Percentiles rank a stretch among this genome's conserved stretches.
phyloP scores from a whole-genome alignment of 2,329 filamentous ascomycete species.

The Macrophomina phaseolina region DNA sequence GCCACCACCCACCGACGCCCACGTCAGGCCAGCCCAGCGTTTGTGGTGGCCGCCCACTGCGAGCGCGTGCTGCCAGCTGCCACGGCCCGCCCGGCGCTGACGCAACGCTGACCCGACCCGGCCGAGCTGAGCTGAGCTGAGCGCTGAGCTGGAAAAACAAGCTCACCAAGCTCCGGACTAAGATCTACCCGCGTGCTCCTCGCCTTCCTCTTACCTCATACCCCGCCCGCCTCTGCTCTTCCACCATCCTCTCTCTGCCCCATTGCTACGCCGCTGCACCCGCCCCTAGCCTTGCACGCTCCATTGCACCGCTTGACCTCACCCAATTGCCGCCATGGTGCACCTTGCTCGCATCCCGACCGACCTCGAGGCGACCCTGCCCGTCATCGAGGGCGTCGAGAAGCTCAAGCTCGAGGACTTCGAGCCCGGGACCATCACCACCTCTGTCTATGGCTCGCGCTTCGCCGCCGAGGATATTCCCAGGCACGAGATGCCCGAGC shows the following conservation, averaged over 20 bases:
- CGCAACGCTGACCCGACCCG: slow-evolving; percentile 6
- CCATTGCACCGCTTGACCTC: neutral
- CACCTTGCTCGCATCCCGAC: slow-evolving; percentile 54
- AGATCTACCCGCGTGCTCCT: slow-evolving; percentile 19
- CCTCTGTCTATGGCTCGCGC: slow-evolving; percentile 85
- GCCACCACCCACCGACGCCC: neutral
- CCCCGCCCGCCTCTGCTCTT: slow-evolving; percentile 12
- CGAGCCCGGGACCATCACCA: slow-evolving; percentile 65
- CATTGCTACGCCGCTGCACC: slow-evolving; percentile 4
- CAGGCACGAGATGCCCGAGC: slow-evolving; percentile 82
- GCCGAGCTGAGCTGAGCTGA: neutral
- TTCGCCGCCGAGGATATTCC: slow-evolving; percentile 85
- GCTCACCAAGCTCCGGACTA: slow-evolving; percentile 27
- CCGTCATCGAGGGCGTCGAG: slow-evolving; percentile 51
- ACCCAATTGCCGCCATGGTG: slow-evolving; percentile 50
- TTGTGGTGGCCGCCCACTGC: slow-evolving; percentile 9
- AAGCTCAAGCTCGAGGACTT: slow-evolving; percentile 54
- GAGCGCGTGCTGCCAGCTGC: neutral
- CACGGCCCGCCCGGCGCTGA: neutral
- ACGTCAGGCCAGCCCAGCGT: slow-evolving; percentile 2
- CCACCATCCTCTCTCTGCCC: slow-evolving; percentile 6
- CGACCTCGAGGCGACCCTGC: slow-evolving; percentile 46
- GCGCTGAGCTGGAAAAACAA: slow-evolving; percentile 15
- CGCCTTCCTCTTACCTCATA: slow-evolving; percentile 2
- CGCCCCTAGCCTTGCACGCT: neutral